Evolutionary conservation across 257 asterid species (phyloP).

Genomic region (Schizonepeta tenuifolia): DNA sequence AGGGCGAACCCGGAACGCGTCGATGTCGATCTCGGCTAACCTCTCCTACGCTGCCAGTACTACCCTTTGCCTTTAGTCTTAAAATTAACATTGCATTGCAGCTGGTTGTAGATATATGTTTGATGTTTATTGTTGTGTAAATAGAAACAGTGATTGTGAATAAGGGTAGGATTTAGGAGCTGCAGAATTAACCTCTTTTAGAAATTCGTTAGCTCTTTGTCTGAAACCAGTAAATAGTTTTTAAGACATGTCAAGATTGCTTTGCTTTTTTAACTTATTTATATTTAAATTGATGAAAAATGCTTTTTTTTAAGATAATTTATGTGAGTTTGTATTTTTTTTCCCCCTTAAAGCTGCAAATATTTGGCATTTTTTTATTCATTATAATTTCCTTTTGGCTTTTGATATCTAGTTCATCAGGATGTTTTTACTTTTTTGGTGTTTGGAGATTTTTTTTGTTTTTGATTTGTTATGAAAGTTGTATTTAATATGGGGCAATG

Average conservation of each 20-base stretch:
- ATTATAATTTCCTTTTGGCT: not conserved
- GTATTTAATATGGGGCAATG: not conserved
- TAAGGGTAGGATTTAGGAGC: slow-evolving; percentile 53
- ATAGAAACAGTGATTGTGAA: slow-evolving; percentile 54
- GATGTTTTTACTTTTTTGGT: not conserved
- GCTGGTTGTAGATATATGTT: slow-evolving; percentile 38
- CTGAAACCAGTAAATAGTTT: slow-evolving; percentile 43
- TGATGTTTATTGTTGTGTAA: slow-evolving; percentile 44
- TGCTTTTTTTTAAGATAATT: slow-evolving; percentile 16
- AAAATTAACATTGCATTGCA: slow-evolving; percentile 17
- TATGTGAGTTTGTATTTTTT: not conserved
- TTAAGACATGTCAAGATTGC: slow-evolving; percentile 25
- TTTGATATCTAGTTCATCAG: not conserved
- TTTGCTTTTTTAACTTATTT: slow-evolving; percentile 33
- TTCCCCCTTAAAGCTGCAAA: not conserved
- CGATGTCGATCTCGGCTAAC: slow-evolving; percentile 69
- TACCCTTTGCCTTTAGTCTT: slow-evolving; percentile 11
- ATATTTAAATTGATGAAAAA: slow-evolving; percentile 25
- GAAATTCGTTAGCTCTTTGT: slow-evolving; percentile 49
- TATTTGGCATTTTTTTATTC: not conserved
- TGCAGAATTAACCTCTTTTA: slow-evolving; percentile 51
- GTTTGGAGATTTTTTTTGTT: not conserved
- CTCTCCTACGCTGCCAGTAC: not conserved
- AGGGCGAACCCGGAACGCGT: slow-evolving; percentile 83
- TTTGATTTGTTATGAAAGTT: not conserved